These are phyloP conservation scores for Tulasnella sp. DNA, from an alignment of 768 basidiomycete genomes.

Conservation along the genomic window DNA sequence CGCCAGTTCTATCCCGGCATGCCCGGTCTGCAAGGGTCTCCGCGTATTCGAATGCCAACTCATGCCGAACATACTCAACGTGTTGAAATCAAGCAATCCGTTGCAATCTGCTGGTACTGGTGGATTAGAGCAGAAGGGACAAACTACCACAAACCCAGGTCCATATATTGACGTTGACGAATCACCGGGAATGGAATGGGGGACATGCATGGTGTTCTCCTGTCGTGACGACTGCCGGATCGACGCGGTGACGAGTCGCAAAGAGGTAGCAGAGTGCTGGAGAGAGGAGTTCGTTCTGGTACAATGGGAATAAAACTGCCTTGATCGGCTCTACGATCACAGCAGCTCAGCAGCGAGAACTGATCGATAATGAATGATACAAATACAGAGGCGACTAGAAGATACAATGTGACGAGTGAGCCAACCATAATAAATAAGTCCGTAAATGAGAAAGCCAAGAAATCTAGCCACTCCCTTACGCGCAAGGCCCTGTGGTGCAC, in stretches of 20 bases:
- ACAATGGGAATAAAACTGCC: conserved; percentile 48
- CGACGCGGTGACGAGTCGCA: conserved; percentile 24
- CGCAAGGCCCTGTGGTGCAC: too few relatives aligned
- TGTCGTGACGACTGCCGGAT: conserved; percentile 68
- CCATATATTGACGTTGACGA: conserved; percentile 28
- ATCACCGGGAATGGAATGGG: conserved; percentile 83
- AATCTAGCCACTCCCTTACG: too few relatives aligned
- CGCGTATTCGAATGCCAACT: conserved; percentile 88
- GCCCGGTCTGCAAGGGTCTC: conserved; percentile 52
- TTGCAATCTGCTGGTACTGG: too few relatives aligned
- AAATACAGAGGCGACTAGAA: too few relatives aligned
- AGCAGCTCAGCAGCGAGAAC: too few relatives aligned
- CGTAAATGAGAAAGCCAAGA: too few relatives aligned
- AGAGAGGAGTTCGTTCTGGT: conserved; percentile 64
- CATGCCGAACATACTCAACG: conserved; percentile 86
- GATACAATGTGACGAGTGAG: too few relatives aligned
- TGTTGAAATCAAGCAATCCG: conserved; percentile 36
- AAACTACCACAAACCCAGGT: conserved; percentile 21
- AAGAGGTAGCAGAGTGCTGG: conserved; percentile 40
- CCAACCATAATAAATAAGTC: too few relatives aligned
- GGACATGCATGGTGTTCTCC: conserved; percentile 80
- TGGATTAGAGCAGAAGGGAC: too few relatives aligned
- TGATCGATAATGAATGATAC: too few relatives aligned
- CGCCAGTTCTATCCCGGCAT: conserved; percentile 45
- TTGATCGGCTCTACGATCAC: background rate